Evolutionary conservation across 2,329 filamentous ascomycete genomes (phyloP), one percentile per base, ranked within the genome.

Genomic region (Magnaporthiopsis poae): DNA sequence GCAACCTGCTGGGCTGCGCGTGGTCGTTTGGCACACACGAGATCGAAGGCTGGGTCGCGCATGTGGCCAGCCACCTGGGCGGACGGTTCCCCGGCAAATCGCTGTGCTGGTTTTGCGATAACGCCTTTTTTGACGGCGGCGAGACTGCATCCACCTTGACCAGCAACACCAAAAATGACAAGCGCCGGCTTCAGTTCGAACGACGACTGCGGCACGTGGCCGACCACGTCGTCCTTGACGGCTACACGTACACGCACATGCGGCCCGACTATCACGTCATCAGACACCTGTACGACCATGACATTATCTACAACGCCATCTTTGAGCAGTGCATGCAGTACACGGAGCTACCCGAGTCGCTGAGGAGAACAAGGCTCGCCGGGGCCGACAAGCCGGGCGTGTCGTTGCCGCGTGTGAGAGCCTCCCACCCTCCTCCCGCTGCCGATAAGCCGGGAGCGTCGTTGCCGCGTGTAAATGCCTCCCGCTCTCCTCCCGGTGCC

Each of bases 71-170:
- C 0, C 82, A 85, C 68, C 70, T 80, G 11, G 1, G 52, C 0
- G 46, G 72, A 4, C 66, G 25, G 0, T 77, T 79, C 7, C 82
- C 82, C 0, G 11, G 13, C 0, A 69, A 69, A 13, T 75, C 76
- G 5, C 65, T 77, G 0, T 87, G 84, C 70, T 84, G 80, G 78
- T 86, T 83, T 68, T 87, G 84, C 70, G 75, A 80, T 66, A 62
- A 71, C 0, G 65, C 67, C 27, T 18, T 52, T 0, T 83, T 81
- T 66, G 69, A 70, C 7, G 69, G 60, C 0, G 62, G 69, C 0
- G 65, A 62, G 0, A 27, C 27, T 27, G 27, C 27, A 27, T 27
- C 27, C 27, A 27, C 27, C 27, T 27, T 27, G 27, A 27, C 27
- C 65, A 35, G 61, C 61, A 52, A 8, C 35, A 29, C 12, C 27